A percentile compares a stretch with the other conserved stretches of the same genome.
These are phyloP conservation scores for Calcarisporium arbuscula DNA, from an alignment of 2,329 filamentous ascomycete genomes.

Conservation along the genomic window DNA sequence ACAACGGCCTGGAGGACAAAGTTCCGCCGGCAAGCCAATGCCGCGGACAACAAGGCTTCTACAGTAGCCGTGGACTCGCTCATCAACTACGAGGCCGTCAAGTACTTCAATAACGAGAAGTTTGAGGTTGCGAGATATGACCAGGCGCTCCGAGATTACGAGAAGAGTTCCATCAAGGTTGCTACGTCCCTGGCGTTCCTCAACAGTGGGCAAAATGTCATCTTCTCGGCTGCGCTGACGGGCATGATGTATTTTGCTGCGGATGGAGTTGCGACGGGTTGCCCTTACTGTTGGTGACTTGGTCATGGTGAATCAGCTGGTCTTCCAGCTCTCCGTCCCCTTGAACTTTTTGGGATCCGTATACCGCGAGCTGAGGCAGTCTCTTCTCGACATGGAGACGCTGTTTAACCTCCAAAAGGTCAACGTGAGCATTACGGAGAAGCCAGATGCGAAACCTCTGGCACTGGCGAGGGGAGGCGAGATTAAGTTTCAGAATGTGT, in stretches of 20 bases:
- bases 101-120: conserved; percentile 98
- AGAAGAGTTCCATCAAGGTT: conserved; percentile 93
- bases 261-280: conserved; percentile 75
- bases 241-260: conserved; percentile 98
- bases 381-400: conserved; percentile 95
- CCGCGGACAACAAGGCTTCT: conserved; percentile 90
- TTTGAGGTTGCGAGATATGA: conserved; percentile 92
- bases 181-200: conserved; percentile 88
- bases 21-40: conserved; percentile 90
- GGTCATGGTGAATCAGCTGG: conserved; percentile 97
- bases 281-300: conserved; percentile 88
- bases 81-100: conserved; percentile 98
- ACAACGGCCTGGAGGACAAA: conserved; percentile 97
- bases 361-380: conserved; percentile 91
- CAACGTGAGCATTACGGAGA: conserved; percentile 79
- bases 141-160: conserved; percentile 75
- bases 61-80: conserved; percentile 94
- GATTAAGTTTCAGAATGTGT: conserved; percentile 91
- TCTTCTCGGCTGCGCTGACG: conserved; percentile 89
- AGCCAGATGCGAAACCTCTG: conserved; percentile 66
- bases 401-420: conserved; percentile 97
- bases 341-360: conserved; percentile 98
- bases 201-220: conserved; percentile 93
- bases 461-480: conserved; percentile 71
- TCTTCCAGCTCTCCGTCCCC: conserved; percentile 95